Conservation (phyloP, 2,329 filamentous ascomycete genomes). For the Aspergillus niger region DNA sequence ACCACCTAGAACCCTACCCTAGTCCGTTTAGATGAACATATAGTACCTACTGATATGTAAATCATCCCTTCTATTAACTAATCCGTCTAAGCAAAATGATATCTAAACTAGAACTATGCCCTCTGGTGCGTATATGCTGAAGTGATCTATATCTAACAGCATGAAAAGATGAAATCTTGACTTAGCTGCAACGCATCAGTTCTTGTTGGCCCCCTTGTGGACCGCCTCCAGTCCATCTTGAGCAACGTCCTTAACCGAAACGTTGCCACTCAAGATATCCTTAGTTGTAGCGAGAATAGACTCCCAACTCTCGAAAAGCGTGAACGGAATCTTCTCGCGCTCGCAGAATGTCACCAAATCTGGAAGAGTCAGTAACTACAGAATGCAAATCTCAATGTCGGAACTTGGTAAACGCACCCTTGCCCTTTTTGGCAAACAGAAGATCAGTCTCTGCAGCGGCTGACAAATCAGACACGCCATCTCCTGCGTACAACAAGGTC, state of each 20-base stretch:
- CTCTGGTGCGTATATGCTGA: neutral
- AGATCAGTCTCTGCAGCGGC: slow-evolving; percentile 91
- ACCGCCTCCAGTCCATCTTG: slow-evolving; percentile 40
- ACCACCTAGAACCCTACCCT: neutral
- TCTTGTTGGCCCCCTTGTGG: slow-evolving; percentile 4
- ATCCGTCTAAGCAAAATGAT: neutral
- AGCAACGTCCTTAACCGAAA: slow-evolving; percentile 70
- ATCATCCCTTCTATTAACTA: neutral
- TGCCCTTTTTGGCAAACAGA: slow-evolving; percentile 88
- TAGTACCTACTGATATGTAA: too few relatives aligned
- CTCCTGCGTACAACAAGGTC: slow-evolving; percentile 89
- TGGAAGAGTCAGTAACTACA: slow-evolving; percentile 37
- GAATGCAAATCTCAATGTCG: neutral
- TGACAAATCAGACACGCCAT: slow-evolving; percentile 89
- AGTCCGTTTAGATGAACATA: neutral
- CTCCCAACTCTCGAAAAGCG: slow-evolving; percentile 81
- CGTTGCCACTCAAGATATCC: slow-evolving; percentile 73
- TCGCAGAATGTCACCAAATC: slow-evolving; percentile 88
- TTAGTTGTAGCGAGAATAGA: slow-evolving; percentile 75
- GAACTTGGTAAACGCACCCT: slow-evolving; percentile 59
- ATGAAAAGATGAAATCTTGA: neutral
- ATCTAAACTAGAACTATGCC: neutral
- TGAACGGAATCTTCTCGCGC: slow-evolving; percentile 80
- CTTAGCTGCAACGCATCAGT: neutral
- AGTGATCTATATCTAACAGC: slow-evolving; percentile 10